Conservation (phyloP, 257 asterid species). For the Fraxinus anomala region DNA sequence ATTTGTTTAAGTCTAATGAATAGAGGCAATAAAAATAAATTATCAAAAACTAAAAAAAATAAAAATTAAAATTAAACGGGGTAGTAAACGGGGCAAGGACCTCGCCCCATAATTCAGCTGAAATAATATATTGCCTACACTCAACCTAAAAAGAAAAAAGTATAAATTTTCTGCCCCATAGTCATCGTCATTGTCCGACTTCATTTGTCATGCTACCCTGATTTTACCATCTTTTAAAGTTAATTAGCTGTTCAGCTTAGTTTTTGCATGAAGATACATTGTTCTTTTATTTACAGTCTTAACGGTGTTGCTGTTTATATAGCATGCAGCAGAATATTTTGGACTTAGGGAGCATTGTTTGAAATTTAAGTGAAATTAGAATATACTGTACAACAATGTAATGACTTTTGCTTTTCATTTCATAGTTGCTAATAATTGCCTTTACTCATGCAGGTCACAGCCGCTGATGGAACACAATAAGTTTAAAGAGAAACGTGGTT, state of each 20-base stretch:
- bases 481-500: constrained; percentile 42
- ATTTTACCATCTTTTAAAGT: not conserved
- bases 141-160: too few species aligned
- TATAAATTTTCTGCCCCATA: not conserved
- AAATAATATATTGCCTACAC: not conserved
- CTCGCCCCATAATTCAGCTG: too few species aligned
- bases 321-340: not conserved
- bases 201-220: not conserved
- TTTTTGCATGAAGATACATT: not conserved
- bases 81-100: too few species aligned
- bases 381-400: not conserved
- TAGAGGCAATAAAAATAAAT: too few species aligned
- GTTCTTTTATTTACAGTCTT: not conserved
- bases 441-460: constrained; percentile 55
- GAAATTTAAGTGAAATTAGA: constrained; percentile 5
- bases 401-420: not conserved
- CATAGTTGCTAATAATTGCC: constrained; percentile 7
- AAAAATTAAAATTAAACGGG: too few species aligned
- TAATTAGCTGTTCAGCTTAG: not conserved
- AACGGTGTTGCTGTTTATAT: not conserved
- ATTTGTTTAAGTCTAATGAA: too few species aligned
- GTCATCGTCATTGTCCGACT: not conserved
- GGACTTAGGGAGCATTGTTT: not conserved
- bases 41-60: too few species aligned
- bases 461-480: constrained; percentile 45